Evolutionary conservation across 2,329 filamentous ascomycete genomes (phyloP), one percentile per base, ranked within the genome.

Genomic region (Colletotrichum destructivum): DNA sequence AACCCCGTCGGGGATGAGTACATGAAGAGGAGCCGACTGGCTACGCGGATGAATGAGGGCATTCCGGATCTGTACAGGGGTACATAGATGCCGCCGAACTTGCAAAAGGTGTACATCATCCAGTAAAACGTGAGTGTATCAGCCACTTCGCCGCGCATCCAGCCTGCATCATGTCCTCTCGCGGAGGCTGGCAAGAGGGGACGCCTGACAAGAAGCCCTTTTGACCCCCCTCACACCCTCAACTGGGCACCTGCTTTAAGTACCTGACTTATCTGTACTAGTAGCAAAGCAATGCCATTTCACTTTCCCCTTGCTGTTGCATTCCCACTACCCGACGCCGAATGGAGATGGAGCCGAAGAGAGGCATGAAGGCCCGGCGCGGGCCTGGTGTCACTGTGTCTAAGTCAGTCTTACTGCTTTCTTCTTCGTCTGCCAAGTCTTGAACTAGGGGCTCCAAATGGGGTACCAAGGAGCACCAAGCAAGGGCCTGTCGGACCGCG

Each of bases 291-390:
- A 38, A 47, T 47, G 5, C 44, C 16, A 8, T n/a, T 47, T n/a
- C 44, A n/a, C n/a, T 47, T 3, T 21, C n/a, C 18, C 15, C 42
- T 18, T 18, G 6, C 4, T 4, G 4, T 16, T 46, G 18, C 15
- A 16, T 18, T 46, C 6, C 5, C 16, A 16, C 42, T 6, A 16
- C 3, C 15, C 15, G 42, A 6, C 21, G 3, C 1, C 18, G 23
- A n/a, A n/a, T 11, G 15, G n/a, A 11, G 9, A 23, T 13, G n/a
- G n/a, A 21, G 21, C 40, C 21, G 56, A 21, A 11, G 35, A n/a
- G 56, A 46, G 40, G 56, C 56, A 42, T 9, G 21, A 59, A 44
- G 56, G 56, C 55, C 9, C 38, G 55, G 55, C 35, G 38, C 55
- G 55, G 21, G 35, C 56, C 56, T 44, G 38, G 31, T 40, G 31